Percentiles rank a stretch among this genome's conserved stretches.
These are phyloP conservation scores for Aspergillus pseudotamarii DNA, from an alignment of 2,329 filamentous ascomycete species.

Conservation along the genomic window DNA sequence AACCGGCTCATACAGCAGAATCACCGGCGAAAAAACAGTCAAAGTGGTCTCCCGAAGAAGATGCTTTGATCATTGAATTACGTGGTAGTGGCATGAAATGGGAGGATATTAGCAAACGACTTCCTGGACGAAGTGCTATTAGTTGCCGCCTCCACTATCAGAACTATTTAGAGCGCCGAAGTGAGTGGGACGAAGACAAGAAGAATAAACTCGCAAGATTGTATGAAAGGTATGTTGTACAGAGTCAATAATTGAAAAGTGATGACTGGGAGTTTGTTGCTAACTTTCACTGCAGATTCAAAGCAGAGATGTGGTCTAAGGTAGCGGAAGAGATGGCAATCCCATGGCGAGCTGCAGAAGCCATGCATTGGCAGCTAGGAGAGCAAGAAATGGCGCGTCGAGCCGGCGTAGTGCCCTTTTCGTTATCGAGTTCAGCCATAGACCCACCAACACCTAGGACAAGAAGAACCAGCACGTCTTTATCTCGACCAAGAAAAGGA, in stretches of 20 bases:
- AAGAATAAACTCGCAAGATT: conserved; percentile 95
- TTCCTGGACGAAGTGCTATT: conserved; percentile 89
- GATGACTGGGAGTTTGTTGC: conserved; percentile 1
- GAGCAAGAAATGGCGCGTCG: conserved; percentile 91
- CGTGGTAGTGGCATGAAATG: conserved; percentile 93
- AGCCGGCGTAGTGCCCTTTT: conserved; percentile 86
- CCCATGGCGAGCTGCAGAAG: conserved; percentile 93
- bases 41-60: conserved; percentile 94
- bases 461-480: conserved; percentile 41
- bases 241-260: neutral
- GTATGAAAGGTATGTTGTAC: conserved; percentile 80
- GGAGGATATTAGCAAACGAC: conserved; percentile 92
- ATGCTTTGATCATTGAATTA: conserved; percentile 89
- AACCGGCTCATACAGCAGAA: conserved; percentile 51
- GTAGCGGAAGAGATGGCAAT: conserved; percentile 93
- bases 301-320: conserved; percentile 96
- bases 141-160: conserved; percentile 95
- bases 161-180: conserved; percentile 90
- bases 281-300: conserved; percentile 67
- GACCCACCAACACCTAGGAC: conserved; percentile 48
- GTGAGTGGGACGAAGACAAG: conserved; percentile 95
- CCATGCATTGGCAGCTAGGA: conserved; percentile 97
- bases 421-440: conserved; percentile 61
- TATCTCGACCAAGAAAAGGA: conserved; percentile 43
- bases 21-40: conserved; percentile 90